Base-by-base conservation (phyloP, 805 yeast species). In the Tetrapisispora namnaoensis region DNA sequence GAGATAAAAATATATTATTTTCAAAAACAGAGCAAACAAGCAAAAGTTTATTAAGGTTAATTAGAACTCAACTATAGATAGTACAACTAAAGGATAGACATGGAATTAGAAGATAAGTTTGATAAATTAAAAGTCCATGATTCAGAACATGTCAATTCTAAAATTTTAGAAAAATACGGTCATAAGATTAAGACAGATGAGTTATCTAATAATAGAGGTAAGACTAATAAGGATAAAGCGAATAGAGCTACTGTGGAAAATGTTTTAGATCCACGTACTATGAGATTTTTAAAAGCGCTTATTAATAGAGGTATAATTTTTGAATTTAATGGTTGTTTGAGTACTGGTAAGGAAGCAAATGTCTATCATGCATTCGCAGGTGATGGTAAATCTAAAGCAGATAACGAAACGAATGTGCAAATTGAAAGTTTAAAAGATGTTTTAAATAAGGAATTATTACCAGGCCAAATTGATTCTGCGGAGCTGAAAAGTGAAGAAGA, bases 281-380 rank as follows among this genome's bases (percentile, higher is more conserved):
- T 90, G 70, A 73, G 79, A 57, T 91, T 91, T 60, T 72, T 93
- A 48, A 80, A 82, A 47, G 87, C 86, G 52, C 73, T 93, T 64
- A 82, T 87, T 65, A 86, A 82, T 60, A 82, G 86, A 57, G 96
- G 96, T 4, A 76, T 86, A 6, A 79, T 93, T 34, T 80, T 93
- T 2, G 80, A 85, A 55, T 82, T 93, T 58, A 87, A 90, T 58
- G 99, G 99, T 13, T 93, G 98, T 64, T 74, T 93, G 44, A 82
- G 93, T 58, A 93, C 99, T 0, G 99, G 99, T 44, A 93, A 93
- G 65, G 99, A 93, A 67, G 99, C 99, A n/a, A 93, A 93, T 61
- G 97, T 93, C 0, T 93, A 93, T 63, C 91, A 86, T 61, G 96
- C 95, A 1, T 60, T 65, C 50, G 67, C 67, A n/a, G 68, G 69